Evolutionary conservation across 1,284 basidiomycete genomes (phyloP).

Genomic region (Afroboletus lepidellus): DNA sequence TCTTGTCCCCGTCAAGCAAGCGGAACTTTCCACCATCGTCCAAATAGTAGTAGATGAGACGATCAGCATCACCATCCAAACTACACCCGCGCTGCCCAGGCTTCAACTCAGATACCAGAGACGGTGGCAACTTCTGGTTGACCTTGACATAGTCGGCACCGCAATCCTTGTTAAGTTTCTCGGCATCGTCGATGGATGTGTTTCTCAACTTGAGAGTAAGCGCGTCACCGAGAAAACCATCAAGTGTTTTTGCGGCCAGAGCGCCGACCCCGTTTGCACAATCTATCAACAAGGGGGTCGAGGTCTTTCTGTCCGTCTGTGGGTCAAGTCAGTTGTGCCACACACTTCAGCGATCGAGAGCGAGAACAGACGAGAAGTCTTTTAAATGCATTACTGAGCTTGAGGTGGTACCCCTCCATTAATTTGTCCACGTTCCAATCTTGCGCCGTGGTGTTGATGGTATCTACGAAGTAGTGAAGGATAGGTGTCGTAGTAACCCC

Average conservation of each 20-base stretch:
- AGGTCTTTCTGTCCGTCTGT: constrained; percentile 60
- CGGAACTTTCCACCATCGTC: constrained; percentile 79
- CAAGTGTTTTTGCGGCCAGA: constrained; percentile 61
- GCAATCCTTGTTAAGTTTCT: constrained; percentile 83
- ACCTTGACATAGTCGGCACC: constrained; percentile 99
- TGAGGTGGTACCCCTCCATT: constrained; percentile 84
- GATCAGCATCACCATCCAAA: constrained; percentile 97
- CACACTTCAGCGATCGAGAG: not conserved
- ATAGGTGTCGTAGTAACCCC: constrained; percentile 94
- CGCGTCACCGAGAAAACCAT: constrained; percentile 52
- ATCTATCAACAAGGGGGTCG: constrained; percentile 77
- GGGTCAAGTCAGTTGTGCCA: constrained; percentile 10
- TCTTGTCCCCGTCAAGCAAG: constrained; percentile 98
- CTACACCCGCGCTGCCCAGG: constrained; percentile 85
- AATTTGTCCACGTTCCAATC: constrained; percentile 84
- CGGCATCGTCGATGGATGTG: constrained; percentile 61
- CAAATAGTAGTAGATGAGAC: constrained; percentile 93
- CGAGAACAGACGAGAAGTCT: constrained; percentile 72
- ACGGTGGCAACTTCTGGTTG: constrained; percentile 78
- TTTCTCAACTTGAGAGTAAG: constrained; percentile 67
- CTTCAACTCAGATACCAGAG: constrained; percentile 57
- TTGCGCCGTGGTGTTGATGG: constrained; percentile 81
- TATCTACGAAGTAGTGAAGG: constrained; percentile 92
- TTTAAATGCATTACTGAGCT: constrained; percentile 85
- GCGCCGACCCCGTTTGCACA: constrained; percentile 98